Conservation (phyloP, 2,329 filamentous ascomycete species). For the Orbilia javanica region DNA sequence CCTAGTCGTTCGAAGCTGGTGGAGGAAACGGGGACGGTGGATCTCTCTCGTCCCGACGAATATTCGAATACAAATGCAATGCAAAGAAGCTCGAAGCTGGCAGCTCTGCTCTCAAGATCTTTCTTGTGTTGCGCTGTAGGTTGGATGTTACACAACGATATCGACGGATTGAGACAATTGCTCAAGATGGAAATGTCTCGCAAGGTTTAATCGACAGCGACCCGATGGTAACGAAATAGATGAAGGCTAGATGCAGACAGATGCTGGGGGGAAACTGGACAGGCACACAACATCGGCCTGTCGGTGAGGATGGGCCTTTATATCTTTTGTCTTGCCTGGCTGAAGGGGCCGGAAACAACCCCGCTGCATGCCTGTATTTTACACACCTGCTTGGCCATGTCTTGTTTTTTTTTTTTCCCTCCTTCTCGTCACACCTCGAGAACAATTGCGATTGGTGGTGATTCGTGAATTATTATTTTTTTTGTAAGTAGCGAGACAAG, state of each 20-base stretch:
- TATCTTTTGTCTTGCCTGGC: constrained; percentile 5
- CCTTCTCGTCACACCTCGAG: constrained; percentile 14
- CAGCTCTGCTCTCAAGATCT: no score
- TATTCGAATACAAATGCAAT: no score
- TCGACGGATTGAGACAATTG: constrained; percentile 24
- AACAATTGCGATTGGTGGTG: constrained; percentile 15
- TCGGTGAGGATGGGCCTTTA: constrained; percentile 22
- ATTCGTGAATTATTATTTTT: not conserved
- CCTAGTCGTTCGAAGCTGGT: not conserved
- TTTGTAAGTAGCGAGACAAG: constrained; percentile 4
- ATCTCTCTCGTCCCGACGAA: no score
- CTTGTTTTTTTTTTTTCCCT: not conserved
- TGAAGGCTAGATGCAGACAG: not conserved
- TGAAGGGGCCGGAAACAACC: constrained; percentile 10
- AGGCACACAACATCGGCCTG: not conserved
- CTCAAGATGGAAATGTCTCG: not conserved
- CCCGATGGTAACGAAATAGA: not conserved
- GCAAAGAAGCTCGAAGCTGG: no score
- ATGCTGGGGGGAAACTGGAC: not conserved
- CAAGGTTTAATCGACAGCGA: not conserved
- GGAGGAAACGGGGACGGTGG: not conserved
- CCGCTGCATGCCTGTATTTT: constrained; percentile 11
- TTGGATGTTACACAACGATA: constrained; percentile 12
- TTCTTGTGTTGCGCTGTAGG: constrained; percentile 1
- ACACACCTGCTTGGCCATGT: not conserved